Evolutionary conservation across 257 asterid species (phyloP), one percentile per base, ranked within the genome.

Genomic region (Plantago ovata): DNA sequence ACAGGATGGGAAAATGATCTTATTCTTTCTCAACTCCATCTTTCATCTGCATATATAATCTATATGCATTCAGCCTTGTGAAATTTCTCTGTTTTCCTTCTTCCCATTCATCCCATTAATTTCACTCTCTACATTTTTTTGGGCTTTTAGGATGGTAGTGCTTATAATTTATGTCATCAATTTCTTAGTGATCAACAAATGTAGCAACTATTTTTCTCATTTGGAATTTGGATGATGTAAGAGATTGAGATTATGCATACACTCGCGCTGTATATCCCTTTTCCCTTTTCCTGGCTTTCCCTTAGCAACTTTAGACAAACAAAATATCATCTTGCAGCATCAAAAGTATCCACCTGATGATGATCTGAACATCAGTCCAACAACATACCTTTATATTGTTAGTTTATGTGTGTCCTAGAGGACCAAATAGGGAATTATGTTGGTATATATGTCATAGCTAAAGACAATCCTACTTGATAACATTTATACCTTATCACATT

Each of bases 11-110:
- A 46, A 23, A 23, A 19, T 21, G 14, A 19, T 33, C 53, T 18
- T 53, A 48, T 54, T 55, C 38, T 33, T n/a, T 64, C 15, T 16
- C 42, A 16, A 54, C 59, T 33, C 20, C 58, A 13, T 33, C 19
- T 53, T 6, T 13, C 59, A 33, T 39, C 21, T 36, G 42, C 38
- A 44, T n/a, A n/a, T n/a, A n/a, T 33, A 39, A 40, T 10, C 4
- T 56, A 28, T 28, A 28, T 28, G 36, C 36, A 28, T 28, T 6
- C 36, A 28, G 36, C 56, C 40, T 52, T 45, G 50, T 16, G 6
- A 15, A 45, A 45, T n/a, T 45, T 45, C 10, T 10, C n/a, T 45
- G 22, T 45, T 45, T 8, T 18, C 19, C 11, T 16, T n/a, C 10
- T 7, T 7, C 51, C 21, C 3, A 8, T 5, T 4, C 16, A 1